phyloP scores from a whole-genome alignment of 441 rosid species.

The Biscutella laevigata region DNA sequence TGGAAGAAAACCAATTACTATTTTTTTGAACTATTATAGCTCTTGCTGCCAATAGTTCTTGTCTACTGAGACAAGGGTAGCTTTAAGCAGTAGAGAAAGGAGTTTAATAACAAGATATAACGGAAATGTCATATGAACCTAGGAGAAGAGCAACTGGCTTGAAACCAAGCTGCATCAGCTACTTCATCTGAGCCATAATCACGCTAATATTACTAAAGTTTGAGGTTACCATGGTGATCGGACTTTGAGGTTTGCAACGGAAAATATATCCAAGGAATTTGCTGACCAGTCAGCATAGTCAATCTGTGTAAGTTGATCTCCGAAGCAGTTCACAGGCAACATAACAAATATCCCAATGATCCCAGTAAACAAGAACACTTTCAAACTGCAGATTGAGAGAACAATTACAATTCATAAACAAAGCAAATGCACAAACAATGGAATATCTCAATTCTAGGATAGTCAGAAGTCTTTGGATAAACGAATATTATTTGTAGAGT shows the following conservation, averaged over 20 bases:
- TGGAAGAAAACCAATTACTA: not conserved
- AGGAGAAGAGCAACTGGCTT: not conserved
- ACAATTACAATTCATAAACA: not conserved
- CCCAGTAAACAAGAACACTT: conserved; percentile 77
- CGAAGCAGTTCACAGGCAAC: conserved; percentile 79
- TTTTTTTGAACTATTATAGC: not conserved
- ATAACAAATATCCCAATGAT: conserved; percentile 75
- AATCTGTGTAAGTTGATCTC: conserved; percentile 52
- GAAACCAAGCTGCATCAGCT: not conserved
- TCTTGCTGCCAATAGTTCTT: too few relatives aligned
- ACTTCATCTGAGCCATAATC: not conserved
- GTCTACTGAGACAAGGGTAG: not conserved
- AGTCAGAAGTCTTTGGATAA: not conserved
- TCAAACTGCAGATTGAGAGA: conserved; percentile 52
- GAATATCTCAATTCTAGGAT: not conserved
- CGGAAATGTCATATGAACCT: not conserved
- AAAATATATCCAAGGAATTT: conserved; percentile 76
- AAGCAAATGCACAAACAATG: conserved; percentile 17
- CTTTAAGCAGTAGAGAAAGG: not conserved
- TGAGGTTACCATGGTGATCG: conserved; percentile 59
- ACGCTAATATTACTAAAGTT: not conserved
- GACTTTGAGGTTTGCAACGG: conserved; percentile 65
- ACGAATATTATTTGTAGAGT: not conserved
- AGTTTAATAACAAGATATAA: not conserved
- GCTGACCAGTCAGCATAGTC: conserved; percentile 59